Evolutionary conservation across 768 basidiomycete species (phyloP), one percentile per base, ranked within the genome.

Genomic region (Kwoniella botswanensis): DNA sequence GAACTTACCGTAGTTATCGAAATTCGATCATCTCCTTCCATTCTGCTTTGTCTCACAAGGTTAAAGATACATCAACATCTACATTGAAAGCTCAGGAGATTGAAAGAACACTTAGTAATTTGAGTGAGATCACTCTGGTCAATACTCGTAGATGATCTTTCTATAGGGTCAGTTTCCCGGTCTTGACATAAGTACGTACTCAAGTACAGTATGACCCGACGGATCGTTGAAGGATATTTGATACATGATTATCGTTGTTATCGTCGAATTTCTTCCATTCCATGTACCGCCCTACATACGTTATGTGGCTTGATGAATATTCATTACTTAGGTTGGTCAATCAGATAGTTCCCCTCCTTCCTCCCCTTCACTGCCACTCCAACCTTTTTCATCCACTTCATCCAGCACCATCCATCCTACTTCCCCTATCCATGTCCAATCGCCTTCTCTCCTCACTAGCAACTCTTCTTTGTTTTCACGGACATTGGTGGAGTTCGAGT

Each of bases 21-120:
- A 70, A 75, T 52, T 75, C 74, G 24, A 75, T 75, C 54, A 50
- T 75, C 44, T 75, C 74, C 3, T 72, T 75, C 35, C 71, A 75
- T 55, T 57, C 74, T 21, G 74, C 74, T 12, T 46, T 75, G 10
- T 65, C 69, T 3, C 41, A 60, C 42, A 18, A 58, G 11, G 50
- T 13, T n/a, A 3, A 41, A 60, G 41, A 61, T 17, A 46, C 10
- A 46, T 55, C 11, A 42, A 15, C 18, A 35, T 15, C 53, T 11
- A 43, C 7, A 43, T 13, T 13, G 35, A 56, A 44, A 10, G 44
- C 57, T 17, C 50, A 61, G 53, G 64, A 64, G 4, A 58, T 63
- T 10, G 26, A 53, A 12, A 43, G 43, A 17, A 35, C 64, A 6
- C 46, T 66, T 17, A 67, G 71, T 55, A 71, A 64, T 63, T 17